Evolutionary conservation across 352 stramenopile genomes (phyloP), one percentile per base, ranked within the genome.

Genomic region (Phytophthora melonis): DNA sequence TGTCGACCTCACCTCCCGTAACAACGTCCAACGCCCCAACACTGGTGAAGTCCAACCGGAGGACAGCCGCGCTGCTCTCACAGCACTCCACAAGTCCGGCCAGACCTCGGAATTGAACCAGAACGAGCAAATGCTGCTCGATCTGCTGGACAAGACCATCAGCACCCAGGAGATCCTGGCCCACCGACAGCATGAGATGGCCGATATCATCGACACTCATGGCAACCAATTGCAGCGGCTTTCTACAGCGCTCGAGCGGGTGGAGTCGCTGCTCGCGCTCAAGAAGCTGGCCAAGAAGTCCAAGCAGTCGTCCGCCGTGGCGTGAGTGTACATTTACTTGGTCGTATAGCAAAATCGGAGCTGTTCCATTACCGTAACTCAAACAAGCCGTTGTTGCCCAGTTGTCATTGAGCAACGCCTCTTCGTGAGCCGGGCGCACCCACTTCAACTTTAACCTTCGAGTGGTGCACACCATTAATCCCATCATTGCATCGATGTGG

Each of bases 91-190:
- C 34, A 57, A 84, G 30, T 61, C 78, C 10, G 64, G 39, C 1
- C 68, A 86, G n/a, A 56, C 63, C 0, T 83, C 79, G 4, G 69
- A 75, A 45, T 65, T 90, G 25, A 91, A 93, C 59, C 66, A 84
- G 58, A 90, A 92, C 36, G 83, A 92, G 58, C 84, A 86, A 64
- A 82, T 92, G 79, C 83, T 94, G 73, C 73, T 93, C 59, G 84
- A 92, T 47, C 69, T 94, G 36, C 75, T 94, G 27, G 86, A 93
- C 74, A 89, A 90, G 65, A 94, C 88, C 18, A 93, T 94, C 63
- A 86, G 76, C 23, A 94, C 88, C 3, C 88, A 94, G 57, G 84
- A 92, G 61, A 83, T 94, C 53, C 77, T 94, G n/a, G 86, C 86
- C 0, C 80, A 86, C 23, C 86, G 90, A 68, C 88, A 94, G 72